Conservation (phyloP, 257 asterid genomes). For the Prunella vulgaris region DNA sequence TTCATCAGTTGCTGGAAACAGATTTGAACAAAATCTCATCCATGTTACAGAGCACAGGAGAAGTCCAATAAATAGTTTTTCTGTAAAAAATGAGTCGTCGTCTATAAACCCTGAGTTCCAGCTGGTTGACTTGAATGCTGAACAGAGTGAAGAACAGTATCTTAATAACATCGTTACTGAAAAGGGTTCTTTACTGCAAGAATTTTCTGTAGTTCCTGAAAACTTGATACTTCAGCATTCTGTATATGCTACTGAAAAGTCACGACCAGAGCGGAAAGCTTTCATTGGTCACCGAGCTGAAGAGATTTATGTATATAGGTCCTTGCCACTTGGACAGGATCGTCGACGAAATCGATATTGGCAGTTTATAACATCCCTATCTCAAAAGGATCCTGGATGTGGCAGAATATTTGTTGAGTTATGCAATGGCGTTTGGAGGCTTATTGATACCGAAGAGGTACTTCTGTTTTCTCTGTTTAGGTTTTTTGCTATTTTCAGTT, state of each 20-base stretch:
- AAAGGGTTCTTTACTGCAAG: slow-evolving; percentile 39
- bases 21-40: slow-evolving; percentile 30
- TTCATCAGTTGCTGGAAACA: slow-evolving; percentile 28
- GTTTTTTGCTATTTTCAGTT: neutral
- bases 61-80: slow-evolving; percentile 31
- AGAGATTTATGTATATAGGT: slow-evolving; percentile 69
- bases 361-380: slow-evolving; percentile 68
- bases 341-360: slow-evolving; percentile 82
- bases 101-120: slow-evolving; percentile 26
- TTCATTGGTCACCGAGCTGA: slow-evolving; percentile 68
- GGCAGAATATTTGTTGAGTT: slow-evolving; percentile 79
- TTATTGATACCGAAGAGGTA: slow-evolving; percentile 83
- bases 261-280: slow-evolving; percentile 66
- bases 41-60: slow-evolving; percentile 31
- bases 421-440: slow-evolving; percentile 58
- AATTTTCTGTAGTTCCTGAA: slow-evolving; percentile 35
- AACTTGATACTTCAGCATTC: slow-evolving; percentile 51
- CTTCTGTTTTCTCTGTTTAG: neutral
- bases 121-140: slow-evolving; percentile 41
- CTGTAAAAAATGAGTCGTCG: slow-evolving; percentile 34
- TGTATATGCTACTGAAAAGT: slow-evolving; percentile 59
- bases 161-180: slow-evolving; percentile 28
- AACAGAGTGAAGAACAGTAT: slow-evolving; percentile 35
- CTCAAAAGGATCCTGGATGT: slow-evolving; percentile 76
- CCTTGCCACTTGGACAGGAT: slow-evolving; percentile 90